Conservation (phyloP, 306 rosid species). For the Cucurbita moschata region DNA sequence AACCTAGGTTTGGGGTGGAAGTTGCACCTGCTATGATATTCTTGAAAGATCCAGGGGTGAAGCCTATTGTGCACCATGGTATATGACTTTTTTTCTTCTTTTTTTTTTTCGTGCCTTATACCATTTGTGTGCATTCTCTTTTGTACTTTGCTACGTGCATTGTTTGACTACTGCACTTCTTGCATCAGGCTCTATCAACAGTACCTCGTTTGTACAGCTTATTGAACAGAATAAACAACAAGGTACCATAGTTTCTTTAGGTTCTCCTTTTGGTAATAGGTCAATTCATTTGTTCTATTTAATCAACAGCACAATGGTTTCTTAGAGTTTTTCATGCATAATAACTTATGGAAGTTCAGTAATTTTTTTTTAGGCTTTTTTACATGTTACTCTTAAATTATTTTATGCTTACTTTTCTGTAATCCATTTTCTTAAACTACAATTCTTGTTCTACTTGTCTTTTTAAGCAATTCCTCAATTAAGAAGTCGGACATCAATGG, state of each 20-base stretch:
- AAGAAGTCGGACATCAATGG: conserved; percentile 69
- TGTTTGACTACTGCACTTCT: conserved; percentile 9
- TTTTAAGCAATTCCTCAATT: conserved; percentile 58
- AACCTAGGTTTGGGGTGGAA: conserved; percentile 74
- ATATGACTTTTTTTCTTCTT: conserved; percentile 7
- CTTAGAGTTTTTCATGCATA: neutral
- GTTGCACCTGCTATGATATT: conserved; percentile 78
- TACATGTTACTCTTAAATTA: neutral
- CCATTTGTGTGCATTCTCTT: conserved; percentile 11
- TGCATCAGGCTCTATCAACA: conserved; percentile 45
- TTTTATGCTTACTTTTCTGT: neutral
- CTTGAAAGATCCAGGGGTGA: conserved; percentile 85
- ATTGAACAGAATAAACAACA: conserved; percentile 70
- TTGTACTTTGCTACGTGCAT: neutral
- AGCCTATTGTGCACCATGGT: conserved; percentile 80
- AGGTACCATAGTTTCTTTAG: conserved; percentile 27
- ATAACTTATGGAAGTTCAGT: neutral
- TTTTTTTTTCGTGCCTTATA: conserved; percentile 1
- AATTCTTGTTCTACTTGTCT: neutral
- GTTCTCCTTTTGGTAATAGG: neutral
- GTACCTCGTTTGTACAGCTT: conserved; percentile 37
- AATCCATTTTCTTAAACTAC: neutral
- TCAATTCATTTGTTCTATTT: neutral
- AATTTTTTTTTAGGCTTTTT: neutral
- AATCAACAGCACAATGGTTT: neutral